Conservation (phyloP, 2,329 filamentous ascomycete species). For the Stemphylium vesicarium region DNA sequence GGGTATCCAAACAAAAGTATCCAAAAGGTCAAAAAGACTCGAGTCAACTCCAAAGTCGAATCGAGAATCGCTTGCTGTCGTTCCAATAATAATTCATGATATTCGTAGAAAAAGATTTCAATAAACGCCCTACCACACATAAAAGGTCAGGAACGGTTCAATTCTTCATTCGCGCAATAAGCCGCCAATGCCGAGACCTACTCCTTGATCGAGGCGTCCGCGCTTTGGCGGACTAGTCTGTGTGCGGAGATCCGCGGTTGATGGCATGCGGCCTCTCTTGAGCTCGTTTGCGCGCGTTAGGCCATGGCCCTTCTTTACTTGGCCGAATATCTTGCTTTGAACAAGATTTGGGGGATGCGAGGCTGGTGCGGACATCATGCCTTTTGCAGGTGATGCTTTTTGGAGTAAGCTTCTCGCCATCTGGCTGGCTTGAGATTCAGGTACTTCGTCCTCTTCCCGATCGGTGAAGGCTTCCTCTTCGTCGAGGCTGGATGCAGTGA, state of each 20-base stretch:
- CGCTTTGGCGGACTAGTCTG: slow-evolving; percentile 56
- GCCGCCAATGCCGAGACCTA: slow-evolving; percentile 64
- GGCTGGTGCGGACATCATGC: slow-evolving; percentile 35
- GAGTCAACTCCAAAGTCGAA: neutral
- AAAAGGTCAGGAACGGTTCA: slow-evolving; percentile 21
- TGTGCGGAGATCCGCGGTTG: slow-evolving; percentile 32
- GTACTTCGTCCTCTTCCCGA: slow-evolving; percentile 69
- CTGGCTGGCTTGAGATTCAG: slow-evolving; percentile 78
- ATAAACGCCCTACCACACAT: slow-evolving; percentile 17
- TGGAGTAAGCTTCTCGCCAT: slow-evolving; percentile 77
- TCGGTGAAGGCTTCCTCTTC: slow-evolving; percentile 62
- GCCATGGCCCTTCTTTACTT: slow-evolving; percentile 62
- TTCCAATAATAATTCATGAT: slow-evolving; percentile 2
- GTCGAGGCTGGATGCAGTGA: slow-evolving; percentile 50
- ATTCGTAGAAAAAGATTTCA: slow-evolving; percentile 23
- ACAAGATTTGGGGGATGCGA: slow-evolving; percentile 48
- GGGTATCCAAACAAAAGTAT: slow-evolving; percentile 21
- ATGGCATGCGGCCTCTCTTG: slow-evolving; percentile 40
- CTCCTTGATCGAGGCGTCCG: slow-evolving; percentile 54
- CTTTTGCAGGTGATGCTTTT: slow-evolving; percentile 56
- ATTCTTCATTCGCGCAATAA: slow-evolving; percentile 37
- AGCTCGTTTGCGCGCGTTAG: slow-evolving; percentile 38
- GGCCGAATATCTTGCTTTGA: slow-evolving; percentile 69
- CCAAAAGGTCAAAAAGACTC: slow-evolving; percentile 1
- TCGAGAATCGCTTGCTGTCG: slow-evolving; percentile 13